These are phyloP conservation scores for Linum usitatissimum DNA, from an alignment of 345 rosid species.

Conservation along the genomic window DNA sequence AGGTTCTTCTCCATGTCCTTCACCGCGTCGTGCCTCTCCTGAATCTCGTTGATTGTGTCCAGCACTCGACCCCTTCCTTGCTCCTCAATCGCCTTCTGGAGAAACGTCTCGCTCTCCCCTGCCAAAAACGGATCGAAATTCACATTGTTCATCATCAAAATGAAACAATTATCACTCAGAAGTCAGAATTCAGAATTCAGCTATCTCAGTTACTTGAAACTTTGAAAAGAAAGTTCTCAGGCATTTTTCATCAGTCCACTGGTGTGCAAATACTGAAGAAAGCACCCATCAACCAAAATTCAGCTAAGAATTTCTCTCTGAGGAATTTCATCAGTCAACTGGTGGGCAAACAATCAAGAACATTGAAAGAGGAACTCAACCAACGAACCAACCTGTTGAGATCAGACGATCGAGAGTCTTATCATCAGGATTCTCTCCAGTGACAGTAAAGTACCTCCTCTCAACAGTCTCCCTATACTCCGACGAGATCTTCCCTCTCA, in stretches of 20 bases:
- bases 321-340: no score
- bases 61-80: conserved; percentile 73
- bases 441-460: conserved; percentile 81
- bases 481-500: conserved; percentile 57
- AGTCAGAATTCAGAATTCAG: no score
- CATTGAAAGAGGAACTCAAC: neutral
- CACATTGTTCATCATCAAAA: no score
- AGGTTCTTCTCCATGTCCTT: conserved; percentile 71
- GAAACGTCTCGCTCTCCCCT: conserved; percentile 86
- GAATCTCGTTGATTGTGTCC: conserved; percentile 71
- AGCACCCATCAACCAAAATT: no score
- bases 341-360: neutral
- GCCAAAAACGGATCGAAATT: conserved; percentile 3
- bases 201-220: no score
- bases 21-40: conserved; percentile 83
- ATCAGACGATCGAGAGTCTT: conserved; percentile 60
- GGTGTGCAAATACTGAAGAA: no score
- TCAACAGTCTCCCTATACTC: conserved; percentile 89
- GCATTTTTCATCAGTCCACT: no score
- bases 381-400: conserved; percentile 67
- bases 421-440: conserved; percentile 90
- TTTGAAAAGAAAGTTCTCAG: no score
- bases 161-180: no score
- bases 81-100: conserved; percentile 82
- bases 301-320: no score